These are phyloP conservation scores for Calendula officinalis DNA, from an alignment of 129 eudicot genomes.

Conservation along the genomic window DNA sequence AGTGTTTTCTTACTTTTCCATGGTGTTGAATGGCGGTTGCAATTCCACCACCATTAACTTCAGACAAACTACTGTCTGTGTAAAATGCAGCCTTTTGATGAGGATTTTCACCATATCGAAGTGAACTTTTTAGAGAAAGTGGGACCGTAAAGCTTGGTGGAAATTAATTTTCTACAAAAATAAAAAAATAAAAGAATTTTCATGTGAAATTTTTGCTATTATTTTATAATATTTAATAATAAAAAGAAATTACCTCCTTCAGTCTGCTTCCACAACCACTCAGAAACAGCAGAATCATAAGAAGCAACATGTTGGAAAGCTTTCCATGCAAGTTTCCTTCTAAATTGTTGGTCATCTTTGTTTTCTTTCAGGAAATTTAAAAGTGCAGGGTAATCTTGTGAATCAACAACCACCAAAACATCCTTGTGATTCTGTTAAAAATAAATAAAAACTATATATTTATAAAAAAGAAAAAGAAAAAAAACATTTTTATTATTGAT, in stretches of 20 bases:
- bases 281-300: slow-evolving; percentile 97
- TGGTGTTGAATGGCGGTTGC: slow-evolving; percentile 95
- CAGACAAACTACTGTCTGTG: slow-evolving; percentile 80
- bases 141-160: slow-evolving; percentile 82
- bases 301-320: slow-evolving; percentile 93
- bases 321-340: slow-evolving; percentile 88
- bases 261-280: slow-evolving; percentile 96
- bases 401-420: slow-evolving; percentile 93
- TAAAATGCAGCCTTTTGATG: slow-evolving; percentile 97
- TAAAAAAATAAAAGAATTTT: slow-evolving; percentile 8
- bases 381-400: slow-evolving; percentile 74
- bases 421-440: slow-evolving; percentile 84
- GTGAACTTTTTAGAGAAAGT: slow-evolving; percentile 71
- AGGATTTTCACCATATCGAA: slow-evolving; percentile 98
- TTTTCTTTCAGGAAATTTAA: slow-evolving; percentile 58
- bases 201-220: neutral
- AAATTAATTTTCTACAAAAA: slow-evolving; percentile 52
- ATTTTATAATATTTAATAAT: neutral
- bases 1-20: slow-evolving; percentile 71
- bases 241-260: slow-evolving; percentile 49
- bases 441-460: too few relatives aligned
- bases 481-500: neutral
- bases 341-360: slow-evolving; percentile 61
- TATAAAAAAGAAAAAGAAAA: neutral
- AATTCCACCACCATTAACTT: slow-evolving; percentile 93